Evolutionary conservation across 2,329 filamentous ascomycete species (phyloP).

Genomic region (Fusarium sp.): DNA sequence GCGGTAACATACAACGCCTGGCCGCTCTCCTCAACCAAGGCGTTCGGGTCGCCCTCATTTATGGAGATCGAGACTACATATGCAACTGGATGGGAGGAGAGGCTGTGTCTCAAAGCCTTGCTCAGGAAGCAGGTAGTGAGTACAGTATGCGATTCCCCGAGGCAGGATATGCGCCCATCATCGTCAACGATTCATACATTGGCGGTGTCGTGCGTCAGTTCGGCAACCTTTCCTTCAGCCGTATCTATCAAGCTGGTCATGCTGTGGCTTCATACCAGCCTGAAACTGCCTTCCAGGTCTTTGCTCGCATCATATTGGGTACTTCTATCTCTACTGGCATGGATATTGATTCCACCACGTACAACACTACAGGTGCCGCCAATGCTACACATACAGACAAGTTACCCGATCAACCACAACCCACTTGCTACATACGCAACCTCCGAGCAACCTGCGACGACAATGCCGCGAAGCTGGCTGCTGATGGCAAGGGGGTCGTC

Average conservation of each 20-base stretch:
- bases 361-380: conserved; percentile 66
- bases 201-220: conserved; percentile 81
- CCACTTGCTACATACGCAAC: conserved; percentile 71
- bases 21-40: conserved; percentile 70
- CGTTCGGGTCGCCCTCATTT: conserved; percentile 77
- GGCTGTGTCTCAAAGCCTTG: conserved; percentile 73
- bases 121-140: conserved; percentile 57
- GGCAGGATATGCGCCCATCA: conserved; percentile 78
- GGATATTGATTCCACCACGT: conserved; percentile 61
- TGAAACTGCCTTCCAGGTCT: conserved; percentile 68
- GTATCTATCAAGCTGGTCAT: conserved; percentile 75
- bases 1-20: conserved; percentile 68
- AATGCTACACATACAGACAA: conserved; percentile 68
- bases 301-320: conserved; percentile 68
- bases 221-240: conserved; percentile 77
- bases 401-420: conserved; percentile 58
- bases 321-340: conserved; percentile 67
- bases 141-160: conserved; percentile 68
- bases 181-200: conserved; percentile 74
- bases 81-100: conserved; percentile 81
- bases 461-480: conserved; percentile 59
- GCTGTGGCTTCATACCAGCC: conserved; percentile 71
- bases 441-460: conserved; percentile 63
- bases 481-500: conserved; percentile 64
- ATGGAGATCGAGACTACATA: conserved; percentile 72